Evolutionary conservation across 192 early-diverging fungal genomes (phyloP), one percentile per base, ranked within the genome.

Genomic region (Backusella psychrophila): DNA sequence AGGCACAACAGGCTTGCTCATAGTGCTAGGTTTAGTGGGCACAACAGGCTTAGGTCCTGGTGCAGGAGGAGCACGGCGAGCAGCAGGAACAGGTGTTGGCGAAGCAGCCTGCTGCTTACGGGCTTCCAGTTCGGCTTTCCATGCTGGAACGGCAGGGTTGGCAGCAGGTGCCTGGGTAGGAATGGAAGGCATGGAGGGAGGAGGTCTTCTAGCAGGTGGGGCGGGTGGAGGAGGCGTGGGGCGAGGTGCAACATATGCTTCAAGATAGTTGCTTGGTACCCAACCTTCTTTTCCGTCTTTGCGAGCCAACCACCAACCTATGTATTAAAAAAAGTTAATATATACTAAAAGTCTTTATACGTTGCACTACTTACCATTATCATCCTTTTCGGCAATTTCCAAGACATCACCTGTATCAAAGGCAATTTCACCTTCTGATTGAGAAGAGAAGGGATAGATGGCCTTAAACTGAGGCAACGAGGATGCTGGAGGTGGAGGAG

Each of bases 191-290:
- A 75, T 56, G 15, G 77, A 63, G 52, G 81, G 59, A 66, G 73
- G 35, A n/a, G 56, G 73, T 74, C 63, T 66, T 65, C 79, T 79
- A n/a, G 82, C 65, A 5, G 73, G 76, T 23, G 84, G 84, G 34
- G 85, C 78, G 29, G 88, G 84, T 38, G 87, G 76, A 8, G 85
- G 76, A 31, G 80, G 75, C 7, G 82, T 66, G 29, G 81, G 75
- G 15, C 80, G 81, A 42, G 82, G 79, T 1, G 82, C 80, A 31
- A 84, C 82, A 12, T 87, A 89, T 42, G 89, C 89, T 56, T 92
- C 91, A 31, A 93, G 74, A 72, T 94, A 94, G 80, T 94, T 93
- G 73, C 91, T 92, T n/a, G 93, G 93, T 15, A 94, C 87, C 93
- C 91, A 94, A 31, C 91, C 91, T 83, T 93, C 90, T 42, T 73